These are phyloP conservation scores for Wickerhamiella australiensis DNA, from an alignment of 805 yeast genomes.

Conservation along the genomic window DNA sequence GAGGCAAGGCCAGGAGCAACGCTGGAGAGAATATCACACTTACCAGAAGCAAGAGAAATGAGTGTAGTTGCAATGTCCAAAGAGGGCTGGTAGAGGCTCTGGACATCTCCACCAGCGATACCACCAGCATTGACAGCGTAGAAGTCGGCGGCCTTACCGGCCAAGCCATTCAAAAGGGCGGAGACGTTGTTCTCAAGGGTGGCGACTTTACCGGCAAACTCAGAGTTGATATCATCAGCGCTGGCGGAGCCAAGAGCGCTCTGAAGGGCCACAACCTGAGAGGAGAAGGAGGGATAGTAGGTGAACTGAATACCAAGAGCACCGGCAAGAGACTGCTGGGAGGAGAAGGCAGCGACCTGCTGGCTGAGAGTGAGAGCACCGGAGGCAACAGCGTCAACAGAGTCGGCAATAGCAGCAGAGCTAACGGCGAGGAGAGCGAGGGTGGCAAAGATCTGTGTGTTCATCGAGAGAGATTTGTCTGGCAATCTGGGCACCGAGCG, in stretches of 20 bases:
- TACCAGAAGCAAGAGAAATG: conserved; percentile 6
- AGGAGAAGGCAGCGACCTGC: conserved; percentile 14
- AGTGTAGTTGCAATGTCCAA: conserved; percentile 14
- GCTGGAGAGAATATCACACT: conserved; percentile 3
- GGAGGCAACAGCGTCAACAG: conserved; percentile 14
- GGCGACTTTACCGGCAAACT: conserved; percentile 7
- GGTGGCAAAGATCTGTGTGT: conserved; percentile 8
- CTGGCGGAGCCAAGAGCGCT: conserved; percentile 11
- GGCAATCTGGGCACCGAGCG: too few relatives aligned
- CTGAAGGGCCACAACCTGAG: conserved; percentile 13
- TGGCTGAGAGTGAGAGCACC: conserved; percentile 16
- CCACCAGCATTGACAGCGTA: conserved; percentile 18
- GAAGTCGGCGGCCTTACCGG: conserved; percentile 22
- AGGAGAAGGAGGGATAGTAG: conserved; percentile 13
- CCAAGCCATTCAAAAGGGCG: conserved; percentile 17
- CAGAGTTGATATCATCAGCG: conserved; percentile 12
- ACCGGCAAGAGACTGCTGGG: conserved; percentile 22
- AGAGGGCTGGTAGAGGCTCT: conserved; percentile 13
- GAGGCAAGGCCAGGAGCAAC: conserved; percentile 3
- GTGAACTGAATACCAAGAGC: conserved; percentile 25
- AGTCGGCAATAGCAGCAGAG: conserved; percentile 17
- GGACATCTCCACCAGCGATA: conserved; percentile 17
- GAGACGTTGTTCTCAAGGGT: conserved; percentile 13
- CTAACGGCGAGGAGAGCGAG: conserved; percentile 10
- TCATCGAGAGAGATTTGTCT: conserved; percentile 1